These are phyloP conservation scores for Mortierella sp. DNA, from an alignment of 371 early-diverging fungal genomes.

Conservation along the genomic window DNA sequence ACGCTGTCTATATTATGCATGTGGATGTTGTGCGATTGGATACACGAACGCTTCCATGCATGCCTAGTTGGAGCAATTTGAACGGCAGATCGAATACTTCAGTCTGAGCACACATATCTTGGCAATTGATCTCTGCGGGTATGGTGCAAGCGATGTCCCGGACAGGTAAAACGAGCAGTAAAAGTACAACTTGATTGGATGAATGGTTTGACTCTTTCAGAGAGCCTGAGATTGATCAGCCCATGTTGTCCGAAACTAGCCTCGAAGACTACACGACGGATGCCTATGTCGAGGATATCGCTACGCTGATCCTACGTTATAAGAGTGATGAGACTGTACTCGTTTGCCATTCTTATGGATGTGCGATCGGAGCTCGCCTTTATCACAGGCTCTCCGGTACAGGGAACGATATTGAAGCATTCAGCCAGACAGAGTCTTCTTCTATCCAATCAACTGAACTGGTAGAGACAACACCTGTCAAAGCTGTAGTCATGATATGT, in stretches of 20 bases:
- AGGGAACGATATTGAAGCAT: too few species aligned
- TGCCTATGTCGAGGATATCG: constrained; percentile 65
- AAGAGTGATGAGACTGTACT: constrained; percentile 68
- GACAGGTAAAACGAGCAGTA: constrained; percentile 53
- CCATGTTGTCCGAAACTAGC: constrained; percentile 32
- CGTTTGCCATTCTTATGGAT: constrained; percentile 79
- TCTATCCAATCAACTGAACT: neutral
- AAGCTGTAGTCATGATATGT: constrained; percentile 69
- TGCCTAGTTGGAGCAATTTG: constrained; percentile 71
- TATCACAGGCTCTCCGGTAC: constrained; percentile 52
- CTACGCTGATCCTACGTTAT: constrained; percentile 64
- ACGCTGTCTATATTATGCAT: neutral
- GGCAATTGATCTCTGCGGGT: constrained; percentile 74
- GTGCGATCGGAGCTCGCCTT: constrained; percentile 66
- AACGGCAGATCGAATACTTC: constrained; percentile 74
- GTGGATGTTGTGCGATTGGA: neutral
- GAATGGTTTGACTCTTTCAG: neutral
- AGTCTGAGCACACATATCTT: constrained; percentile 73
- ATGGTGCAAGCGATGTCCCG: constrained; percentile 69
- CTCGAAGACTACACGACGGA: constrained; percentile 66
- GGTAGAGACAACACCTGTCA: constrained; percentile 30
- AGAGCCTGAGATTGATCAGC: too few species aligned
- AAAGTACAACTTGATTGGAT: neutral
- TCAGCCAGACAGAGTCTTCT: neutral
- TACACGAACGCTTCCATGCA: neutral